Evolutionary conservation across 2,329 filamentous ascomycete species (phyloP), one percentile per base, ranked within the genome.

Genomic region (Penicillium occitanis): DNA sequence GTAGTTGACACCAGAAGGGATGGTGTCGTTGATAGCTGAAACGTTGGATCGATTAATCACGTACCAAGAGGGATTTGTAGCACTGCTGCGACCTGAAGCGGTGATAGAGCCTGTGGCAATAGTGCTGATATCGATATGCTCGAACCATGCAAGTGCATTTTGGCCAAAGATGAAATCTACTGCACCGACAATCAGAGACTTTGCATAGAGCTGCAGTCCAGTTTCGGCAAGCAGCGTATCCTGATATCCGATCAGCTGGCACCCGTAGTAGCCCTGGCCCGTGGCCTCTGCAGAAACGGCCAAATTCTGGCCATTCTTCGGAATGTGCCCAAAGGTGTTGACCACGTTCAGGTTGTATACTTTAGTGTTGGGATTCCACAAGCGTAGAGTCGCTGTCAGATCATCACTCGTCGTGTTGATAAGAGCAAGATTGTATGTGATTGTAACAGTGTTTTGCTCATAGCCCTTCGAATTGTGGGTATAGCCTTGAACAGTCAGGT

Each of bases 51-150:
- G 28, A 33, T 35, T 57, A n/a, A 57, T 57, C 28, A 57, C 33
- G 33, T 57, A 57, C 51, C 51, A 57, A 57, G 51, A 57, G n/a
- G 51, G 51, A 25, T 57, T 57, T 57, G 51, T 57, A 35, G 28
- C 51, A 13, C 51, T 57, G 51, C 51, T 35, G 28, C 51, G 51
- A 33, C 51, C 51, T 13, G 51, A 57, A 19, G 28, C 51, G 22
- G 51, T 57, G 28, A 57, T n/a, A n/a, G 51, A 57, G 5, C 51
- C 51, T 13, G 51, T 19, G n/a, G 51, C 51, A 57, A 57, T 57
- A 30, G 51, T 57, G 17, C 51, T 28, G 17, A 57, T 57, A 14
- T 57, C 51, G 11, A 57, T 37, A 57, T 57, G 35, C 13, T 57
- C 51, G 7, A 57, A 57, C 51, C 51, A 57, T 19, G 51, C 51